Evolutionary conservation across 2,329 filamentous ascomycete genomes (phyloP), one percentile per base, ranked within the genome.

Genomic region (Penicillium sclerotiorum): DNA sequence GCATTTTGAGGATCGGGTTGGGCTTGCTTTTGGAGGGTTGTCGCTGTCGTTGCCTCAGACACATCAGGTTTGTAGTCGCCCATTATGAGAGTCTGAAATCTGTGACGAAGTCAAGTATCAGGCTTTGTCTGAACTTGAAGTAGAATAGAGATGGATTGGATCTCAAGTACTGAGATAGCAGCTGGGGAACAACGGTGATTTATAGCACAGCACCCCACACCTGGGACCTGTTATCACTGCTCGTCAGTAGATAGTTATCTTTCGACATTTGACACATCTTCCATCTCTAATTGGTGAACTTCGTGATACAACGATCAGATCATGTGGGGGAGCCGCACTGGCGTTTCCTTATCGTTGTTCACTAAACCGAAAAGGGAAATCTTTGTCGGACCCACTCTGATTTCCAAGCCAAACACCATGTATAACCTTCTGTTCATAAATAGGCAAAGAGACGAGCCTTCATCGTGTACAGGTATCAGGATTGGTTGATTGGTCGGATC

Each of bases 331-430:
- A 18, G 44, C 22, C 35, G 41, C 21, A 23, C 17, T 38, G 38
- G 18, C 18, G 20, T 21, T 23, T 36, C 25, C 36, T 53, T 52
- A 55, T 56, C 52, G n/a, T 20, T 5, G 17, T 23, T 27, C 25
- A 45, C 58, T 56, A 59, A 17, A 18, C 59, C 52, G 28, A 27
- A 62, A 59, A 46, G 47, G 59, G 59, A 58, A 59, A 56, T 53
- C 28, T 59, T 60, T 59, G 58, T 62, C 58, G 58, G 59, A 58
- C 56, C 58, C 59, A 59, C 52, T 15, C 22, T n/a, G n/a, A n/a
- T n/a, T n/a, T n/a, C n/a, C n/a, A n/a, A n/a, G n/a, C n/a, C n/a
- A n/a, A n/a, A n/a, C n/a, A n/a, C n/a, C n/a, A n/a, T n/a, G n/a
- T n/a, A n/a, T n/a, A n/a, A n/a, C n/a, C n/a, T n/a, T n/a, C n/a